Base-by-base conservation (phyloP, 352 stramenopile species). In the Globisporangium carolinianum region DNA sequence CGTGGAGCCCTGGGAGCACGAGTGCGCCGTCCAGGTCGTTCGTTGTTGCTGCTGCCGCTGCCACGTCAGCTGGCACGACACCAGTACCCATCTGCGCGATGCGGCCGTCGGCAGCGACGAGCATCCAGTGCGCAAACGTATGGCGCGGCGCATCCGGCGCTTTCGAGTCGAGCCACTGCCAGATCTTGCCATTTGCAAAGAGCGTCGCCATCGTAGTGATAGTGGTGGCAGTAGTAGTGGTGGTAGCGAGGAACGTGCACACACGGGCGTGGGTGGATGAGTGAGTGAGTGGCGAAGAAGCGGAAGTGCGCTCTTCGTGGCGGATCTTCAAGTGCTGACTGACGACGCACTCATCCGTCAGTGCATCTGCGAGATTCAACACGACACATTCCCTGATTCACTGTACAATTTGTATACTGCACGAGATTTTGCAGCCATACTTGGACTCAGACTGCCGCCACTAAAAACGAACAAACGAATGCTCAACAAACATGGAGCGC, bases 1-100 rank as follows among this genome's bases (percentile, higher is more conserved):
- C 89, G 15, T 93, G 82, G 14, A 97, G 75, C 4, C 89, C 89
- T 3, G 89, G 89, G 6, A 97, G 67, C 57, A 97, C 83, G 36
- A 91, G 64, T 38, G 69, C 66, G 12, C 72, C 76, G 2, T 63
- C 14, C 15, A 93, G 62, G 53, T 93, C 77, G 39, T 85, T 66
- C 3, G 62, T 71, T 1, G 58, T 50, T 0, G n/a, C 51, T 35
- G 35, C 51, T 18, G 18, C 38, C 2, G 60, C 56, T 1, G 46
- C 64, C 4, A 51, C 36, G n/a, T 45, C 39, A 36, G 52, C 39
- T 2, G 74, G 65, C 5, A 53, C 35, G 1, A 46, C n/a, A 0
- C 62, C 68, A 5, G 15, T 56, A 3, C 79, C 79, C 32, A 87
- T 66, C 10, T 64, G 60, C 24, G 54, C 11, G 47, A 89, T 76